Percentiles rank a stretch among this genome's conserved stretches.
Conservation (phyloP, 2,329 filamentous ascomycete genomes). For the Aspergillus quadrilineatus region DNA sequence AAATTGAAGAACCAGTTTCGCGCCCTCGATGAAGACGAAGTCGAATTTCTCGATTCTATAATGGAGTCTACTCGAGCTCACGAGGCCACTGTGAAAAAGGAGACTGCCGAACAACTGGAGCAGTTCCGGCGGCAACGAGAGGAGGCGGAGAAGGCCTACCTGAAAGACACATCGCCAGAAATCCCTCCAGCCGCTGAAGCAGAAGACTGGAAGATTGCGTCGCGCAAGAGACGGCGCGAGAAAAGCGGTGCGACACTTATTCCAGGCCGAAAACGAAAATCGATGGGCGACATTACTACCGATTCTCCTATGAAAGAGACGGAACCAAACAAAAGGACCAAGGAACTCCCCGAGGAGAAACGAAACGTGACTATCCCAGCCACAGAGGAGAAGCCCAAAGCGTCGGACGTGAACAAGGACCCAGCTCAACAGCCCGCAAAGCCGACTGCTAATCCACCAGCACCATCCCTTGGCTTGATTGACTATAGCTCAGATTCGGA, state of each 20-base stretch:
- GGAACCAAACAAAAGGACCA: conserved; percentile 12
- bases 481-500: conserved; percentile 14
- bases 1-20: conserved; percentile 54
- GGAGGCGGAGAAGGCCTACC: conserved; percentile 54
- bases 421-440: not conserved
- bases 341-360: not conserved
- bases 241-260: conserved; percentile 44
- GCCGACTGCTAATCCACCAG: not conserved
- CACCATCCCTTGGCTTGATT: conserved; percentile 5
- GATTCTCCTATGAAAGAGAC: conserved; percentile 11
- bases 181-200: conserved; percentile 34
- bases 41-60: conserved; percentile 56
- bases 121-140: conserved; percentile 60
- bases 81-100: conserved; percentile 57
- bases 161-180: conserved; percentile 39
- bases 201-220: conserved; percentile 51
- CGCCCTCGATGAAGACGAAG: conserved; percentile 52
- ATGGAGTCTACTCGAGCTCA: conserved; percentile 57
- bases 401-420: not conserved
- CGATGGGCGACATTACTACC: conserved; percentile 24
- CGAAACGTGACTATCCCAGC: not conserved
- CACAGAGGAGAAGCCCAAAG: not conserved
- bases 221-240: conserved; percentile 54
- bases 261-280: conserved; percentile 46
- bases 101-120: conserved; percentile 60